Percentiles rank a stretch among this genome's conserved stretches.
Conservation (phyloP, 257 asterid species). For the Galeopsis tetrahit region DNA sequence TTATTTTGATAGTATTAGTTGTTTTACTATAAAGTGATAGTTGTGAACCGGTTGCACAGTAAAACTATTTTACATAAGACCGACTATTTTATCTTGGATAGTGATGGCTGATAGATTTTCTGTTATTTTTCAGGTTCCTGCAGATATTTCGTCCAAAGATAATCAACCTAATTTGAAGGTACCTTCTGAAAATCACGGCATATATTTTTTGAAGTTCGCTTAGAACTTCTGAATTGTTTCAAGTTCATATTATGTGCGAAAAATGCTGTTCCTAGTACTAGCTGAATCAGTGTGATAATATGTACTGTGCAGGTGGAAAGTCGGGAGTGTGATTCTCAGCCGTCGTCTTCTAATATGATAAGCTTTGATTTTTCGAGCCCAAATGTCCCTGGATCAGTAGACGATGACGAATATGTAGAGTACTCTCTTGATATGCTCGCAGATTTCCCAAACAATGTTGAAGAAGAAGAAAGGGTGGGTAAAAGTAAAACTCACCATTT, state of each 20-base stretch:
- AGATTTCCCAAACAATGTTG: slow-evolving; percentile 79
- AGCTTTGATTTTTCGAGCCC: slow-evolving; percentile 72
- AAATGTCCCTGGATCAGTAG: slow-evolving; percentile 56
- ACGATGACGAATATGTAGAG: slow-evolving; percentile 83
- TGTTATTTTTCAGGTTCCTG: slow-evolving; percentile 66
- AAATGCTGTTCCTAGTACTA: slow-evolving; percentile 23
- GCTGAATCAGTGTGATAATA: slow-evolving; percentile 16
- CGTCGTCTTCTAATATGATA: slow-evolving; percentile 81
- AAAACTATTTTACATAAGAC: too few species aligned
- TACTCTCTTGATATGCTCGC: slow-evolving; percentile 68
- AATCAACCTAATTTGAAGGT: slow-evolving; percentile 65
- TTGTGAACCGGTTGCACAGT: too few species aligned
- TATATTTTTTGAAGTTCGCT: slow-evolving; percentile 4
- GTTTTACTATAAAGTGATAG: too few species aligned
- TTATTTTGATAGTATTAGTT: too few species aligned
- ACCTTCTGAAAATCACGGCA: slow-evolving; percentile 23
- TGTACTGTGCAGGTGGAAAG: slow-evolving; percentile 60
- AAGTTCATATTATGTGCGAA: not conserved
- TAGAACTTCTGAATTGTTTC: not conserved
- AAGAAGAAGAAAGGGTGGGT: slow-evolving; percentile 87
- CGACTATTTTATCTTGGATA: not conserved
- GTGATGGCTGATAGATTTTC: slow-evolving; percentile 28
- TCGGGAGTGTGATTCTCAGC: slow-evolving; percentile 49
- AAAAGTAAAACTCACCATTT: not conserved
- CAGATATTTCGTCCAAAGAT: slow-evolving; percentile 68